These are phyloP conservation scores for Niveomyces coronatus DNA, from an alignment of 2,329 filamentous ascomycete genomes.

Conservation along the genomic window DNA sequence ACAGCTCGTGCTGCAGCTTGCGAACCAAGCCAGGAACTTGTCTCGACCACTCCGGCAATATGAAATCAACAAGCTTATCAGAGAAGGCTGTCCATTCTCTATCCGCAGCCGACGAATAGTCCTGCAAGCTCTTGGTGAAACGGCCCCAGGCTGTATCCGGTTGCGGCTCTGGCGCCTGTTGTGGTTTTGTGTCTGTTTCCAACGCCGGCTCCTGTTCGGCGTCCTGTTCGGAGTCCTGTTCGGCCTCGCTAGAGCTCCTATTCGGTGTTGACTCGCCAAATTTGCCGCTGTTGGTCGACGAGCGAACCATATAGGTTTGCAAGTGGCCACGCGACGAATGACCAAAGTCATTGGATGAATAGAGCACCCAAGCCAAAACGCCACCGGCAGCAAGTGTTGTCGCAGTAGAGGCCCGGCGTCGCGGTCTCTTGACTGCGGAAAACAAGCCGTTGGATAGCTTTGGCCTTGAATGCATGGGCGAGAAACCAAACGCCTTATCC, in stretches of 20 bases:
- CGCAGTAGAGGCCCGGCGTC: constrained; percentile 5
- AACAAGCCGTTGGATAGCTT: constrained; percentile 5
- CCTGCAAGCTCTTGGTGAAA: constrained; percentile 37
- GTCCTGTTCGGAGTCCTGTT: too few relatives aligned
- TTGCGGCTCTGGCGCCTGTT: constrained; percentile 7
- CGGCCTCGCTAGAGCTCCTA: too few relatives aligned
- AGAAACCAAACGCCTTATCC: background rate
- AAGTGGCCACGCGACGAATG: constrained; percentile 18
- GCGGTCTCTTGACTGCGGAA: constrained; percentile 1
- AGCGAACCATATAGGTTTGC: background rate
- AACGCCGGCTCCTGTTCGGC: too few relatives aligned
- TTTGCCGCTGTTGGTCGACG: constrained; percentile 1
- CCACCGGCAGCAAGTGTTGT: constrained; percentile 23
- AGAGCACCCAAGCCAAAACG: constrained; percentile 33
- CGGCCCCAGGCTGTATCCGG: constrained; percentile 32
- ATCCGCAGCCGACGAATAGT: constrained; percentile 44
- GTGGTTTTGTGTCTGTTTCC: too few relatives aligned
- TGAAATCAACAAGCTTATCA: constrained; percentile 54
- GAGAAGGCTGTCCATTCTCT: constrained; percentile 45
- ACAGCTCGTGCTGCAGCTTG: constrained; percentile 81
- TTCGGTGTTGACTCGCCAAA: too few relatives aligned
- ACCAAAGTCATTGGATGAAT: constrained; percentile 33
- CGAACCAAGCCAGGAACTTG: constrained; percentile 63
- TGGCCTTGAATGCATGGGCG: background rate
- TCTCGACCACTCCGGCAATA: constrained; percentile 77